phyloP scores from a whole-genome alignment of 1,284 basidiomycete species.

The Anthracocystis setariae region DNA sequence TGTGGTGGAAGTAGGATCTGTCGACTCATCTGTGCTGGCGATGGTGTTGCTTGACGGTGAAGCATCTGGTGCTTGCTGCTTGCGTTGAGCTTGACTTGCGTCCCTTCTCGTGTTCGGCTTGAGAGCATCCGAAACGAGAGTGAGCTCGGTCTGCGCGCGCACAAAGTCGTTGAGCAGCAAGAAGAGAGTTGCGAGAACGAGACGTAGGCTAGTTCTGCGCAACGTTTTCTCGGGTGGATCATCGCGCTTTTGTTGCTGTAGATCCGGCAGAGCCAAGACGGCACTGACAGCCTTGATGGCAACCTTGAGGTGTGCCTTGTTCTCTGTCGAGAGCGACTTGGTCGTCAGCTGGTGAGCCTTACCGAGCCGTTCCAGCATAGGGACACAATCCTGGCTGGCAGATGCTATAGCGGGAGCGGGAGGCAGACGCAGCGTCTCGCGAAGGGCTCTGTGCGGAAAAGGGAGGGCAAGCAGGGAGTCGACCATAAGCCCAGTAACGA shows the following conservation, averaged over 20 bases:
- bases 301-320: slow-evolving; percentile 26
- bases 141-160: slow-evolving; percentile 32
- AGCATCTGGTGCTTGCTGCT: not conserved
- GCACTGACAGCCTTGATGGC: slow-evolving; percentile 27
- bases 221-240: slow-evolving; percentile 4
- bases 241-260: slow-evolving; percentile 14
- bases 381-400: slow-evolving; percentile 22
- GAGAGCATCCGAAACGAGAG: slow-evolving; percentile 37
- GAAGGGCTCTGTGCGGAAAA: slow-evolving; percentile 38
- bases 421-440: slow-evolving; percentile 30
- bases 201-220: slow-evolving; percentile 20
- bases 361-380: slow-evolving; percentile 24
- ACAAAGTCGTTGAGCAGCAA: slow-evolving; percentile 25
- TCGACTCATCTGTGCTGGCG: not conserved
- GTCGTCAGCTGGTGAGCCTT: slow-evolving; percentile 20
- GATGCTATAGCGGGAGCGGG: slow-evolving; percentile 12
- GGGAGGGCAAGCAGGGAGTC: slow-evolving; percentile 31
- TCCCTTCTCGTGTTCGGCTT: slow-evolving; percentile 6
- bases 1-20: not conserved
- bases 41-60: no score
- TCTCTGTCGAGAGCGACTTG: slow-evolving; percentile 17
- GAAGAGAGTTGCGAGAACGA: slow-evolving; percentile 26
- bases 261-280: slow-evolving; percentile 33
- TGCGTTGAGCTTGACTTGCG: not conserved
- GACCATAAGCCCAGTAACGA: slow-evolving; percentile 43